Evolutionary conservation across 2,329 filamentous ascomycete genomes (phyloP).

Genomic region (Thielaviopsis musarum): DNA sequence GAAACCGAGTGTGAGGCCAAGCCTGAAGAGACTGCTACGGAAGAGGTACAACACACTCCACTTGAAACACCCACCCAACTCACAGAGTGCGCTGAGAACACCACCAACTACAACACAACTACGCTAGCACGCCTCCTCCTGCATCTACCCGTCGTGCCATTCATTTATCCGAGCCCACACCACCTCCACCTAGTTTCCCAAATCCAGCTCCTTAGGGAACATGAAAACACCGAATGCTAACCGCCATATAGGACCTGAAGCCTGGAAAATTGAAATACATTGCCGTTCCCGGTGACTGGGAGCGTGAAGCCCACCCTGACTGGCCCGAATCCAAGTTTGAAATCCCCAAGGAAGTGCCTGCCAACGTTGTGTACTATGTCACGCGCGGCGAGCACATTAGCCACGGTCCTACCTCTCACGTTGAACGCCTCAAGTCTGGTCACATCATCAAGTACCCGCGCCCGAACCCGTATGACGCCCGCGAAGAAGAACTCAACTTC

Average conservation of each 20-base stretch:
- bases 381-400: slow-evolving; percentile 14
- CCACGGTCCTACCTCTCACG: slow-evolving; percentile 13
- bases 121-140: too few species aligned
- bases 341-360: slow-evolving; percentile 12
- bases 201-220: too few species aligned
- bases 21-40: background rate
- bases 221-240: background rate
- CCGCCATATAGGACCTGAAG: slow-evolving; percentile 5
- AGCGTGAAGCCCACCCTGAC: slow-evolving; percentile 13
- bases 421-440: slow-evolving; percentile 15
- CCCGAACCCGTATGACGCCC: slow-evolving; percentile 14
- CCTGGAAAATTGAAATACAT: slow-evolving; percentile 12
- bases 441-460: slow-evolving; percentile 15
- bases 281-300: slow-evolving; percentile 14
- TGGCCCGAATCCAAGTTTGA: slow-evolving; percentile 15
- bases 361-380: slow-evolving; percentile 15
- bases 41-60: slow-evolving; percentile 5
- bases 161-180: background rate
- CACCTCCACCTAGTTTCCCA: too few species aligned
- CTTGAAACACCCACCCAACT: background rate
- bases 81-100: too few species aligned
- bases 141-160: background rate
- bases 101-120: too few species aligned
- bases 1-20: slow-evolving; percentile 5
- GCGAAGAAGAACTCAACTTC: slow-evolving; percentile 13